phyloP scores from a whole-genome alignment of 192 early-diverging fungal species.

The Powellomyces hirtus region DNA sequence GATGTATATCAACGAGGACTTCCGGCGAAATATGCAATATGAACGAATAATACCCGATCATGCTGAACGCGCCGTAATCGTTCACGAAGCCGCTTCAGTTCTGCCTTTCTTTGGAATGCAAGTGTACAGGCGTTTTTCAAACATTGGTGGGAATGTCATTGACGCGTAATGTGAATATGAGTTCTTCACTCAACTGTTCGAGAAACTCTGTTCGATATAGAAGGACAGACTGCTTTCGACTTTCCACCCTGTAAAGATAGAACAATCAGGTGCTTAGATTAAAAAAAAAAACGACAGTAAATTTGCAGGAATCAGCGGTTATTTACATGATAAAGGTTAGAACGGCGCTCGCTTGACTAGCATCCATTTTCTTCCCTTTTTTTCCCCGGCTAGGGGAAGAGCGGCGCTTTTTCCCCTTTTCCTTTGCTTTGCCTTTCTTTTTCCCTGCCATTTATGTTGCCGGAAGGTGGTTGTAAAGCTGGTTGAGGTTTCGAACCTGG shows the following conservation, averaged over 20 bases:
- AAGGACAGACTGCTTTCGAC: constrained; percentile 14
- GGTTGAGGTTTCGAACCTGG: no score
- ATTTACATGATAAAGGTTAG: constrained; percentile 14
- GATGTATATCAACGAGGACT: not conserved
- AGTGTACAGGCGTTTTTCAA: no score
- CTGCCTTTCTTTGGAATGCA: constrained; percentile 3
- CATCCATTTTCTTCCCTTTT: constrained; percentile 4
- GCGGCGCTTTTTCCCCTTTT: not conserved
- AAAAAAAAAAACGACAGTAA: not conserved
- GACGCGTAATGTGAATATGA: no score
- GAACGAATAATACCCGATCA: not conserved
- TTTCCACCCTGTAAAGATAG: constrained; percentile 8
- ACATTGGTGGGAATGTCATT: no score
- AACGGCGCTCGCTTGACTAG: constrained; percentile 8
- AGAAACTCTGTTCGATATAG: constrained; percentile 12
- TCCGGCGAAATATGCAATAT: not conserved
- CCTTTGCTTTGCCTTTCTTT: constrained; percentile 5
- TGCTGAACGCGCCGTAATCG: constrained; percentile 6
- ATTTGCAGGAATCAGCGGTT: not conserved
- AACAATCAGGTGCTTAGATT: not conserved
- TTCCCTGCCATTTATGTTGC: not conserved
- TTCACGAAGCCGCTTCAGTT: not conserved
- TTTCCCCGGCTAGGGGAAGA: not conserved
- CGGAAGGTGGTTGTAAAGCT: no score
- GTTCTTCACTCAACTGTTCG: no score